These are phyloP conservation scores for Suillus sp. DNA, from an alignment of 768 basidiomycete species.

Conservation along the genomic window DNA sequence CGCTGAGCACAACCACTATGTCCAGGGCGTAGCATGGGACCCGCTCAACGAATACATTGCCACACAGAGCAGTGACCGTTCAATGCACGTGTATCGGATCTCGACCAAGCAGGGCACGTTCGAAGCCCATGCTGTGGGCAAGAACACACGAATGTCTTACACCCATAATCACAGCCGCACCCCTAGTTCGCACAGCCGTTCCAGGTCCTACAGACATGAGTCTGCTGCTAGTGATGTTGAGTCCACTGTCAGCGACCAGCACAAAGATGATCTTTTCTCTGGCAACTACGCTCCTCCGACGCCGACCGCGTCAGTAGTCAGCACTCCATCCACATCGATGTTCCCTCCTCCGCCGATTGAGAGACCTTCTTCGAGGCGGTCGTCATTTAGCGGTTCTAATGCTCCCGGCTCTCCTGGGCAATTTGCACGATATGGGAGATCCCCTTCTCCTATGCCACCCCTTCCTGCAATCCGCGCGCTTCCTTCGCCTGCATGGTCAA, in stretches of 20 bases:
- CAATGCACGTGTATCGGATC: constrained; percentile 93
- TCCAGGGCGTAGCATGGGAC: constrained; percentile 99
- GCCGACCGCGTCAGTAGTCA: constrained; percentile 68
- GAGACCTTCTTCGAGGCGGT: constrained; percentile 60
- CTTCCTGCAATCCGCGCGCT: constrained; percentile 87
- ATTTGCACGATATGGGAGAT: constrained; percentile 71
- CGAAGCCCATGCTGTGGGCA: constrained; percentile 89
- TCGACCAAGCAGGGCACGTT: constrained; percentile 77
- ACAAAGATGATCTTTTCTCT: constrained; percentile 43
- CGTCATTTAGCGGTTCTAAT: constrained; percentile 77
- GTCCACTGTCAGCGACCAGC: constrained; percentile 55
- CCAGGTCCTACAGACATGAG: constrained; percentile 64
- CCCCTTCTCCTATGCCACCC: constrained; percentile 89
- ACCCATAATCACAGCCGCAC: constrained; percentile 66
- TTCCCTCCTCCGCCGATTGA: constrained; percentile 52
- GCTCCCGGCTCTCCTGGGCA: constrained; percentile 70
- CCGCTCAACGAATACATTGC: constrained; percentile 97
- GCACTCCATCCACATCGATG: constrained; percentile 59
- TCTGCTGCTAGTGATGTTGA: constrained; percentile 82
- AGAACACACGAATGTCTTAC: constrained; percentile 73
- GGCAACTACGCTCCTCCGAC: constrained; percentile 50
- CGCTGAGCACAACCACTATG: constrained; percentile 93
- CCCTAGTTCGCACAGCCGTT: constrained; percentile 63
- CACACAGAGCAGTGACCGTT: constrained; percentile 94
- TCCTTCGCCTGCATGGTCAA: constrained; percentile 62